Base-by-base conservation (phyloP, 1,284 basidiomycete genomes). In the Papiliotrema nemorosa region DNA sequence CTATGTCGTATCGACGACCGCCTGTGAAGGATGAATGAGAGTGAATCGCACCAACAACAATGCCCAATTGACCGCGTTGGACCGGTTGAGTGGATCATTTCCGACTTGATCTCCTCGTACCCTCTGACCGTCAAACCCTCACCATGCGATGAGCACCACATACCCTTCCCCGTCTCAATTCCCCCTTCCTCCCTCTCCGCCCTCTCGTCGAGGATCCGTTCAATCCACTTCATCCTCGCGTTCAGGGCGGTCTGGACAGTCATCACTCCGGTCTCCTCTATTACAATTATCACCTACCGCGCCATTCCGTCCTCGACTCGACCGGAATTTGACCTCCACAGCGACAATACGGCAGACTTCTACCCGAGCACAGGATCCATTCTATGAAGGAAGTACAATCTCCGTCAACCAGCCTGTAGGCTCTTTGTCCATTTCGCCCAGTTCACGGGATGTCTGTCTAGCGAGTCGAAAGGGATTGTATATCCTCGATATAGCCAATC, bases 401-500 rank as follows among this genome's bases (percentile, higher is more conserved):
- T 60, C 60, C 22, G 62, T 78, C 44, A 74, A 77, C 57, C 69
- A 77, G 56, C 76, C 76, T 0, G 74, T 77, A 14, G 76, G 76
- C n/a, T 72, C 68, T 1, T 70, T 78, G 54, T 70, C 66, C 20
- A 78, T 78, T 61, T 74, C 72, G 55, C 75, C 76, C 4, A 67
- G 64, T 37, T 67, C 61, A 42, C 55, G 76, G 26, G 76, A 77
- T 60, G 74, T 78, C 16, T 76, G 72, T 51, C 60, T 77, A 13
- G 76, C 75, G 18, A 88, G 86, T 14, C 84, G 94, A 7, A 87
- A 90, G 58, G 94, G 94, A 0, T 79, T 98, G n/a, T 97, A 90
- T 72, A 92, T 98, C 55, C 87, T 98, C 58, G 94, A 97, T 74
- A 79, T 98, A 7, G 86, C 92, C 54, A 83, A 88, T 24, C 88